Base-by-base conservation (phyloP, 306 rosid species). In the Malus asiatica region DNA sequence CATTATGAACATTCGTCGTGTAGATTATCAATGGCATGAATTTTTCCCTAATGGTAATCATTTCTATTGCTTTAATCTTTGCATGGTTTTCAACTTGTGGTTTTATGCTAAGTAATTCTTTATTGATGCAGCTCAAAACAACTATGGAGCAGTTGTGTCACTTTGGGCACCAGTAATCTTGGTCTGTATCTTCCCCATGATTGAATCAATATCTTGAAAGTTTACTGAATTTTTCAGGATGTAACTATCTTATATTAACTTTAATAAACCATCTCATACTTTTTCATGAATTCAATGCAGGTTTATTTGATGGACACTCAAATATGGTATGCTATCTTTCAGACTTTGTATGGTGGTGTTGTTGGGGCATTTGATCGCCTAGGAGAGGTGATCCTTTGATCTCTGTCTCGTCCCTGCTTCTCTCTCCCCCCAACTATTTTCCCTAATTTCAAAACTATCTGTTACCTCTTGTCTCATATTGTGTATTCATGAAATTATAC, bases 291-390 rank as follows among this genome's bases (percentile, higher is more conserved):
- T 81, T 77, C 57, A 79, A 53, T 88, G 79, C 87, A 95, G 99
- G 90, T 95, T 73, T 95, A 95, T 82, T 95, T 92, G 84, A 85
- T 95, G 99, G 99, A 95, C 84, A 90, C 97, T 73, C 99, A 95
- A 88, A 92, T 95, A 73, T 95, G 97, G 99, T 95, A 95, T 84
- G 62, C 99, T 55, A 53, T 95, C 73, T 92, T 77, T 83, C 91
- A 96, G 59, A 95, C 99, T 71, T 4, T 92, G 71, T 86, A 79
- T 62, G 99, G 99, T 46, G 99, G 99, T 76, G 85, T 95, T 80
- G 77, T 88, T 83, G 99, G 99, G 25, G 99, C 99, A 80, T 95
- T 89, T 18, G 97, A 90, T 81, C 99, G 96, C 77, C 91, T 95
- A 3, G 99, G 99, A 84, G 97, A 95, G 97, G 99, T 92, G 35